Conservation (phyloP, 805 yeast genomes). For the Tetrapisispora taiwanensis region DNA sequence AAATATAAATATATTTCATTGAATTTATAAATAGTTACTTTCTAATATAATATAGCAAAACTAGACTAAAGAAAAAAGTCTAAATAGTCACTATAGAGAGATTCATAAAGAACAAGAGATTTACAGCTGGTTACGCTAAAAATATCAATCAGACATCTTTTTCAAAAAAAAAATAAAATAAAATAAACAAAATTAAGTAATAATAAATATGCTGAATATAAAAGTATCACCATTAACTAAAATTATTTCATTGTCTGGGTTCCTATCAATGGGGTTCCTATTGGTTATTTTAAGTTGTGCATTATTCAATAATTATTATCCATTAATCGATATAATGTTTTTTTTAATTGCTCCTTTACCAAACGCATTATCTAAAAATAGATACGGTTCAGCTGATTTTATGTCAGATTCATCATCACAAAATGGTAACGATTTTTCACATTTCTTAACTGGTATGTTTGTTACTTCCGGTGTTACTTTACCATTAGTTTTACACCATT, state of each 20-base stretch:
- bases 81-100: too few species aligned
- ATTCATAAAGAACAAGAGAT: too few species aligned
- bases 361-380: conserved; percentile 41
- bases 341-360: conserved; percentile 68
- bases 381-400: conserved; percentile 44
- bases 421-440: conserved; percentile 61
- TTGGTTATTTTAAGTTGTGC: conserved; percentile 83
- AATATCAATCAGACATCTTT: too few species aligned
- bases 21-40: too few species aligned
- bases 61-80: too few species aligned
- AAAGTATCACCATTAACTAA: conserved; percentile 29
- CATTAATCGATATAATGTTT: conserved; percentile 60
- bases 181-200: too few species aligned
- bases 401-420: conserved; percentile 43
- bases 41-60: too few species aligned
- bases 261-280: conserved; percentile 82
- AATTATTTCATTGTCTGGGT: conserved; percentile 28
- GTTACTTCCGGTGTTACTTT: conserved; percentile 65
- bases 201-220: conserved; percentile 13
- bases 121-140: too few species aligned
- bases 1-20: not conserved
- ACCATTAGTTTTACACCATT: conserved; percentile 71
- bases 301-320: conserved; percentile 83
- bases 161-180: too few species aligned
- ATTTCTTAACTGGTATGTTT: conserved; percentile 67